These are phyloP conservation scores for Ophiostoma fasciatum DNA, from an alignment of 2,329 filamentous ascomycete species.

Conservation along the genomic window DNA sequence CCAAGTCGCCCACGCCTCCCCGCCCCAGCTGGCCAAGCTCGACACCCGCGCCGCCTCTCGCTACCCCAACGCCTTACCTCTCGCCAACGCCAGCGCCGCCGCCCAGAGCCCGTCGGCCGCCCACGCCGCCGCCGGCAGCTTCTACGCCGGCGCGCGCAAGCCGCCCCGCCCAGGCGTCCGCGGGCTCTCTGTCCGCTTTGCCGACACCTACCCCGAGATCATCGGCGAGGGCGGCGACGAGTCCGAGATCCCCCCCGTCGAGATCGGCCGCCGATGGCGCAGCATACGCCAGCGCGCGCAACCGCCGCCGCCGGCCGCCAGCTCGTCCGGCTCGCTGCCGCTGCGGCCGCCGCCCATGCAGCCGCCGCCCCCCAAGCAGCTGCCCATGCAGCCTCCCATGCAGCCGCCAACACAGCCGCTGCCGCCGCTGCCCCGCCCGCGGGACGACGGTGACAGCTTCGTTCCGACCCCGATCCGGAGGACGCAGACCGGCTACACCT, in stretches of 20 bases:
- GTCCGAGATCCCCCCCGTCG: slow-evolving; percentile 53
- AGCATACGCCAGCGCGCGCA: slow-evolving; percentile 10
- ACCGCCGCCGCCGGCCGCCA: slow-evolving; percentile 10
- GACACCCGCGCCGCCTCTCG: slow-evolving; percentile 40
- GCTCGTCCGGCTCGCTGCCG: slow-evolving; percentile 1
- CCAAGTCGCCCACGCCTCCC: slow-evolving; percentile 35
- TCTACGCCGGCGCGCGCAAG: not conserved
- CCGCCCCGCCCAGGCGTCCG: slow-evolving; percentile 29
- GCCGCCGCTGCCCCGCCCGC: slow-evolving; percentile 26
- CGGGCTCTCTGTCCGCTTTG: slow-evolving; percentile 61
- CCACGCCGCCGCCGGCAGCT: slow-evolving; percentile 21
- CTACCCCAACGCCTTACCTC: slow-evolving; percentile 40
- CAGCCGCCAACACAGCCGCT: slow-evolving; percentile 14
- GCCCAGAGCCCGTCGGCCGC: slow-evolving; percentile 22
- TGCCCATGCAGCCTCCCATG: not conserved
- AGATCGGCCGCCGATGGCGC: slow-evolving; percentile 50
- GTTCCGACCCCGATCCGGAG: slow-evolving; percentile 38
- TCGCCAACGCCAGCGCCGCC: slow-evolving; percentile 27
- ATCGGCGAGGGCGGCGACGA: slow-evolving; percentile 92
- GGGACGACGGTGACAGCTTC: slow-evolving; percentile 23
- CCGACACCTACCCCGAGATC: slow-evolving; percentile 55
- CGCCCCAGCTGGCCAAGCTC: slow-evolving; percentile 32
- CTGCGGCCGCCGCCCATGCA: slow-evolving; percentile 13
- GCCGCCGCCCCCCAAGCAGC: slow-evolving; percentile 12
- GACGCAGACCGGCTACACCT: slow-evolving; percentile 40